Base-by-base conservation (phyloP, 1,284 basidiomycete genomes). In the Malassezia dermatis region DNA sequence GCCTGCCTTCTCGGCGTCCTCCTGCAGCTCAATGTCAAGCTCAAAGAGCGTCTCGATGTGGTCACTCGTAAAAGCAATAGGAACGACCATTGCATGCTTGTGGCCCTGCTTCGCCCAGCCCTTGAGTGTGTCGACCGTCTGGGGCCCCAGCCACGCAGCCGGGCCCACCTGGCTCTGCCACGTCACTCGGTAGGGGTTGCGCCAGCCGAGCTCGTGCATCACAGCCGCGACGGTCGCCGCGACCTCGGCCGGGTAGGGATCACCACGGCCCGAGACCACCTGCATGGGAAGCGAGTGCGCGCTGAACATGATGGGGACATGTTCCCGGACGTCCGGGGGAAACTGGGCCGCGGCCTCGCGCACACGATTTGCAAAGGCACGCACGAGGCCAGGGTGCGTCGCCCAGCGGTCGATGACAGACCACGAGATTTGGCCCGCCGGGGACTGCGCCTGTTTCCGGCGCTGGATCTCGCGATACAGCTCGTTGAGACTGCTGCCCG, bases 141-240 rank as follows among this genome's bases (percentile, higher is more conserved):
- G 91, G 77, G 89, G 89, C 1, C 94, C 94, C 81, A 98, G 88
- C 94, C 94, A 98, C 24, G 91, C 88, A 34, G 86, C 86, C 3
- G 94, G 94, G 1, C 94, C 94, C 37, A 99, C 94, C 76, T 96
- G 88, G 17, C 86, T 89, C 79, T 99, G 94, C 94, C 94, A 99
- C 3, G 93, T 89, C 47, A 98, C 81, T 24, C 94, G 85, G 77
- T 86, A 96, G 0, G 71, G 71, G 58, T 74, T 73, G 49, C 56
- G 56, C 67, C 67, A 71, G 30, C 71, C 69, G 41, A 74, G 61
- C 27, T 58, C 48, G 8, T 60, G 63, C 71, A 74, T 74, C 39
- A 73, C 70, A 1, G 60, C 64, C 21, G 65, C 60, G 2, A 73
- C 94, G 8, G 90, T 86, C 17, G 91, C 88, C 15, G 90, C 89